A percentile compares a stretch with the other conserved stretches of the same genome.
Conservation (phyloP, 371 early-diverging fungal species). For the Neoconidiobolus thromboides region DNA sequence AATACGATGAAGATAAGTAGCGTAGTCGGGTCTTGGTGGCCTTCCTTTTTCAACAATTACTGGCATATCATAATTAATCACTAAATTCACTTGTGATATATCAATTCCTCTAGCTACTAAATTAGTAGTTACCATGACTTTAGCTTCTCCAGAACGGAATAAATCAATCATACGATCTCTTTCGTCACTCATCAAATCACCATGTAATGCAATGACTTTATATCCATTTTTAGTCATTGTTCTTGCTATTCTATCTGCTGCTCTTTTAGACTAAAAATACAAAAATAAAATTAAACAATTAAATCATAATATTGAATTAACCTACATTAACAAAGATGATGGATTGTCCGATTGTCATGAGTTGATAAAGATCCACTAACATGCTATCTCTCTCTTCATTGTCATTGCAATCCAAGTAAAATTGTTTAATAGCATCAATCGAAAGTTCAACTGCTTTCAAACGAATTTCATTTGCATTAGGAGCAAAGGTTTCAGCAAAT, state of each 20-base stretch:
- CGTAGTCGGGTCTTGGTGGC: conserved; percentile 41
- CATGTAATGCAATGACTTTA: conserved; percentile 71
- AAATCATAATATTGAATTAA: conserved; percentile 16
- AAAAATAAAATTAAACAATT: neutral
- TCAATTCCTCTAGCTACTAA: conserved; percentile 97
- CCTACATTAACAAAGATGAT: conserved; percentile 86
- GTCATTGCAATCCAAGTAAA: conserved; percentile 81
- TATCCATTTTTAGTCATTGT: conserved; percentile 72
- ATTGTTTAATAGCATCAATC: conserved; percentile 91
- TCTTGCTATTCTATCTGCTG: conserved; percentile 59
- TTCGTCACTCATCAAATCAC: conserved; percentile 52
- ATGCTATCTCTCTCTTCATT: conserved; percentile 66
- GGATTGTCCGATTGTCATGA: conserved; percentile 88
- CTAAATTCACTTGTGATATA: conserved; percentile 85
- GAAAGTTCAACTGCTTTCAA: conserved; percentile 77
- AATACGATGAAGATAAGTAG: conserved; percentile 96
- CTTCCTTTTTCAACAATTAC: neutral
- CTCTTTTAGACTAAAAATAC: conserved; percentile 34
- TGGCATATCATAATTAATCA: conserved; percentile 96
- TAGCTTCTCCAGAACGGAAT: conserved; percentile 77
- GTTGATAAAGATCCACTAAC: conserved; percentile 65
- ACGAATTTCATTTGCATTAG: conserved; percentile 66
- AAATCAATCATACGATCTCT: conserved; percentile 88
- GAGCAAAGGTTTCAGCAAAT: conserved; percentile 63
- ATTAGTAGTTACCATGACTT: conserved; percentile 93